phyloP scores from a whole-genome alignment of 2,329 filamentous ascomycete genomes.

The Rhynchosporium graminicola region DNA sequence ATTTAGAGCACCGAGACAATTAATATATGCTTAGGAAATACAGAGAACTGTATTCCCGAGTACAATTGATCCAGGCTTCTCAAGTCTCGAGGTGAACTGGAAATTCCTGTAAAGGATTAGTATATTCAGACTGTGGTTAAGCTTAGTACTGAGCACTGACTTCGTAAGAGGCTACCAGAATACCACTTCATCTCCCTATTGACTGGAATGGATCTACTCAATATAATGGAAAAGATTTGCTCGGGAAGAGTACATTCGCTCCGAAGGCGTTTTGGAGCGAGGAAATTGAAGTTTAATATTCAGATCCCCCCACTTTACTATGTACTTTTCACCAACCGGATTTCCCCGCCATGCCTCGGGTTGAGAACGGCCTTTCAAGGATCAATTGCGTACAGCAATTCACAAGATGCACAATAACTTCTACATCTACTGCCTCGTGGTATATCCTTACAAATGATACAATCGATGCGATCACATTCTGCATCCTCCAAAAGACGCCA shows the following conservation, averaged over 20 bases:
- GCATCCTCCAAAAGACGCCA: constrained; percentile 13
- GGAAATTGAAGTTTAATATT: background rate
- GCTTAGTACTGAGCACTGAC: no score
- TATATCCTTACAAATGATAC: constrained; percentile 28
- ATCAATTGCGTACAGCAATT: background rate
- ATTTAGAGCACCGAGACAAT: background rate
- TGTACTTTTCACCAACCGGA: constrained; percentile 15
- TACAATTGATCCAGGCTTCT: no score
- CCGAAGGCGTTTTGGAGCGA: background rate
- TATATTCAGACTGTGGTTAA: no score
- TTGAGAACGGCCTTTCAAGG: background rate
- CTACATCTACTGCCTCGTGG: constrained; percentile 18
- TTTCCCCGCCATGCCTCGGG: constrained; percentile 15
- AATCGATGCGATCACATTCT: constrained; percentile 14
- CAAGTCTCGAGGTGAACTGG: no score
- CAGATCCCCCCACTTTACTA: constrained; percentile 8
- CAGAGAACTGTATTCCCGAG: no score
- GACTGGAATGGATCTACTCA: no score
- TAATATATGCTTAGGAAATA: background rate
- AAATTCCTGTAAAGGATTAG: no score
- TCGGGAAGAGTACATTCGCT: background rate
- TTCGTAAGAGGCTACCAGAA: no score
- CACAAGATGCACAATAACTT: constrained; percentile 4
- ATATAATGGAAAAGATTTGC: no score
- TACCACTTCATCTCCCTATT: no score